These are phyloP conservation scores for Chrysoporthe austroafricana DNA, from an alignment of 2,329 filamentous ascomycete species.

Conservation along the genomic window DNA sequence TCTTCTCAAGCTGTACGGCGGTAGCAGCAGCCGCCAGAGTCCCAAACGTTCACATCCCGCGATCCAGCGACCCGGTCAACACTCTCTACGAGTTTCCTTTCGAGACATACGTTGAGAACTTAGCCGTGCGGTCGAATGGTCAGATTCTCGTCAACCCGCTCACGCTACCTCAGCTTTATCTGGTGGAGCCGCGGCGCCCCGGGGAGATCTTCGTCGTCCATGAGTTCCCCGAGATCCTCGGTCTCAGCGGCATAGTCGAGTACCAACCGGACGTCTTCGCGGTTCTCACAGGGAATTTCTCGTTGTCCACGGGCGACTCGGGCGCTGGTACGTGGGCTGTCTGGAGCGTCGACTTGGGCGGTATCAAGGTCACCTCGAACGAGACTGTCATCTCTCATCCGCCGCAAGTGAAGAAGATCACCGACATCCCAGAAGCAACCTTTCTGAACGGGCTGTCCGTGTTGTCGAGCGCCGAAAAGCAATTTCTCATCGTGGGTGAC, in stretches of 20 bases:
- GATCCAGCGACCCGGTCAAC: neutral
- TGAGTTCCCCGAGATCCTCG: conserved; percentile 33
- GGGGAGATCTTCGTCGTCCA: conserved; percentile 35
- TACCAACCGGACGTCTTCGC: conserved; percentile 39
- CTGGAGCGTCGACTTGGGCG: conserved; percentile 31
- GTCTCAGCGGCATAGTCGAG: conserved; percentile 43
- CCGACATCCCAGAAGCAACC: conserved; percentile 31
- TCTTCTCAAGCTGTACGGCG: conserved; percentile 5
- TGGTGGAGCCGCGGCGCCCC: conserved; percentile 37
- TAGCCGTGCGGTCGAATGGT: conserved; percentile 41
- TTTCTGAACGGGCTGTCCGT: conserved; percentile 36
- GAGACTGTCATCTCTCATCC: conserved; percentile 14
- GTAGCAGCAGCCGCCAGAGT: neutral
- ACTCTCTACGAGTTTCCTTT: conserved; percentile 25
- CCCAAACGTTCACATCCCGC: neutral
- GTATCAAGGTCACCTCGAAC: conserved; percentile 32
- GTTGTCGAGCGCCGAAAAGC: conserved; percentile 22
- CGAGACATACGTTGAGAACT: conserved; percentile 38
- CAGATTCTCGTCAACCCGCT: conserved; percentile 41
- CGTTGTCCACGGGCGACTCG: conserved; percentile 28
- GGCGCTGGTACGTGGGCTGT: conserved; percentile 32
- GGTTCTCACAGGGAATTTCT: conserved; percentile 35
- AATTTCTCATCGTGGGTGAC: conserved; percentile 33
- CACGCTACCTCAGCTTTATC: conserved; percentile 38
- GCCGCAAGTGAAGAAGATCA: conserved; percentile 31